A percentile compares a stretch with the other conserved stretches of the same genome.
Evolutionary conservation across 192 early-diverging fungal genomes (phyloP).

Genomic region (Phycomyces nitens): DNA sequence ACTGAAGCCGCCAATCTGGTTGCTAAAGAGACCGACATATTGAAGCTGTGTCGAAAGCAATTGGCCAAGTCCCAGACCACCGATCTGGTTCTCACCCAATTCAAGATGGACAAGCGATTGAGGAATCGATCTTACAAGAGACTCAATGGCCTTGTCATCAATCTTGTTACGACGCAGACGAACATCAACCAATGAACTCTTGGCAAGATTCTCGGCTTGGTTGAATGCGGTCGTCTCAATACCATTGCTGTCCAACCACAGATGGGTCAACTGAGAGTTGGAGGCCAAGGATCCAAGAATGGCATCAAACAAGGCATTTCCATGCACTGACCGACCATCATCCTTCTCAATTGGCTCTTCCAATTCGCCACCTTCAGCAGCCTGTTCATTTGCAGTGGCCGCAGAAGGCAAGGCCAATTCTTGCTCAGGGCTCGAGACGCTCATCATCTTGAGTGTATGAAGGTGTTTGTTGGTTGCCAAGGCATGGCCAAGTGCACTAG

Average conservation of each 20-base stretch:
- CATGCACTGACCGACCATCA: slow-evolving; percentile 18
- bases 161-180: slow-evolving; percentile 41
- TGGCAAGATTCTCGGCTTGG: slow-evolving; percentile 20
- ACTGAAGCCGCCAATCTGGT: slow-evolving; percentile 36
- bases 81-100: slow-evolving; percentile 42
- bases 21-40: slow-evolving; percentile 44
- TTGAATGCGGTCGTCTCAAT: slow-evolving; percentile 36
- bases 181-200: slow-evolving; percentile 26
- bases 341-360: slow-evolving; percentile 23
- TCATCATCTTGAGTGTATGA: slow-evolving; percentile 34
- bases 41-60: slow-evolving; percentile 35
- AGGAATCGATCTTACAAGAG: neutral
- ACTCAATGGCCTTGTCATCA: slow-evolving; percentile 33
- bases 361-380: slow-evolving; percentile 14
- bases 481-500: slow-evolving; percentile 29
- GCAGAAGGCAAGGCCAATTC: slow-evolving; percentile 30
- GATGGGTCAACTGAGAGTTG: slow-evolving; percentile 29
- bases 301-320: slow-evolving; percentile 35
- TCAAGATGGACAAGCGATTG: slow-evolving; percentile 31
- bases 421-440: slow-evolving; percentile 14
- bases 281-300: slow-evolving; percentile 20
- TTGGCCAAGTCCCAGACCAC: slow-evolving; percentile 35
- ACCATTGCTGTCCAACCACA: slow-evolving; percentile 44
- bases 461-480: slow-evolving; percentile 34
- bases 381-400: slow-evolving; percentile 21